Conservation (phyloP, 352 stramenopile genomes). For the Halophytophthora polymorphica region DNA sequence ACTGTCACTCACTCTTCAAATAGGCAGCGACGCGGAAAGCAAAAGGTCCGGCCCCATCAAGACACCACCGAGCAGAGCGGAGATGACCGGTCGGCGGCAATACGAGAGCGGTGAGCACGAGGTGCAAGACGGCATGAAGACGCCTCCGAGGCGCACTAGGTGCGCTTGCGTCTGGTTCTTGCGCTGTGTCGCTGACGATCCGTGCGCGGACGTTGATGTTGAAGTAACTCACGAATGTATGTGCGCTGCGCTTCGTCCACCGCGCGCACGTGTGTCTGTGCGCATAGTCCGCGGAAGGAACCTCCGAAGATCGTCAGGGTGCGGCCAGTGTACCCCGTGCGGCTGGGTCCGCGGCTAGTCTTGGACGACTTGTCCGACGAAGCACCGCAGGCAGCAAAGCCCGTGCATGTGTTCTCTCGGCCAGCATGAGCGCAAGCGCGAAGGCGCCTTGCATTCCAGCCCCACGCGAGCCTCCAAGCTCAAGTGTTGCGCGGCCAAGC, state of each 20-base stretch:
- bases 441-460: neutral
- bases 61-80: neutral
- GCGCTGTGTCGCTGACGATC: neutral
- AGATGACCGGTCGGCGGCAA: constrained; percentile 19
- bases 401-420: constrained; percentile 16
- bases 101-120: neutral
- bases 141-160: constrained; percentile 14
- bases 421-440: constrained; percentile 12
- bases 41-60: neutral
- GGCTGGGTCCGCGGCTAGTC: constrained; percentile 18
- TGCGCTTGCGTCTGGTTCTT: constrained; percentile 4
- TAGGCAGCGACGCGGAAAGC: no score
- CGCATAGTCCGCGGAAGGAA: constrained; percentile 8
- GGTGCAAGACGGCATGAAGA: constrained; percentile 10
- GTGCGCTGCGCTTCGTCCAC: neutral
- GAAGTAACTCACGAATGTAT: constrained; percentile 12
- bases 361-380: constrained; percentile 21
- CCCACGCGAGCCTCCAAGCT: neutral
- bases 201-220: neutral
- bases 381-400: constrained; percentile 3
- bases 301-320: constrained; percentile 23
- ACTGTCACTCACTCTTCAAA: no score
- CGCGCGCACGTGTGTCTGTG: neutral
- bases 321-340: constrained; percentile 16
- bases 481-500: neutral